A percentile compares a stretch with the other conserved stretches of the same genome.
phyloP scores from a whole-genome alignment of 164 flowering plant genomes.

The Hamamelis virginiana region DNA sequence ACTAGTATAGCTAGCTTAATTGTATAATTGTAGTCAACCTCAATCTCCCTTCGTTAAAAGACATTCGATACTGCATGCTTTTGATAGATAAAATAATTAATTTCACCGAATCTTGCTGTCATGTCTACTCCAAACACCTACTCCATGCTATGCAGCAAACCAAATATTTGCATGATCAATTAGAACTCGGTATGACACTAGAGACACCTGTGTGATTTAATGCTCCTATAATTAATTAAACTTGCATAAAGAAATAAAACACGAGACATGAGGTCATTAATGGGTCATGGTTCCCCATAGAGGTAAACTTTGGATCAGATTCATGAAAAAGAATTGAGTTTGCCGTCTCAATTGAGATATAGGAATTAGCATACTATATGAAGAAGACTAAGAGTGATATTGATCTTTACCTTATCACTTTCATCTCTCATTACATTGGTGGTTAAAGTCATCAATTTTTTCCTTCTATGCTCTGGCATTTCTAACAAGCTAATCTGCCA shows the following conservation, averaged over 20 bases:
- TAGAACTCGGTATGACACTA: not conserved
- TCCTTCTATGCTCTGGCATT: slow-evolving; percentile 70
- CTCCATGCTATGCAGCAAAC: not conserved
- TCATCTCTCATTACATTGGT: slow-evolving; percentile 87
- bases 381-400: not conserved
- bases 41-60: too few species aligned
- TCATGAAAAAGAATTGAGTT: too few species aligned
- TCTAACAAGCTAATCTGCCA: slow-evolving; percentile 88
- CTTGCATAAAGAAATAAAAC: not conserved
- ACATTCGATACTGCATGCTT: too few species aligned
- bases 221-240: not conserved
- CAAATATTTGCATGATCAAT: not conserved
- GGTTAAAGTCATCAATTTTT: slow-evolving; percentile 56
- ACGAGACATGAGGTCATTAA: not conserved
- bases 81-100: too few species aligned
- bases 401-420: slow-evolving; percentile 69
- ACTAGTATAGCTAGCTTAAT: too few species aligned
- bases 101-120: too few species aligned
- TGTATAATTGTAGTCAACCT: not conserved
- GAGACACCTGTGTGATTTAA: not conserved
- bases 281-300: not conserved
- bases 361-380: not conserved
- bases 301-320: not conserved
- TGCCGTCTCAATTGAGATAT: not conserved
- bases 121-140: too few species aligned